Conservation (phyloP, 2,329 filamentous ascomycete genomes). For the Fusarium agapanthi region DNA sequence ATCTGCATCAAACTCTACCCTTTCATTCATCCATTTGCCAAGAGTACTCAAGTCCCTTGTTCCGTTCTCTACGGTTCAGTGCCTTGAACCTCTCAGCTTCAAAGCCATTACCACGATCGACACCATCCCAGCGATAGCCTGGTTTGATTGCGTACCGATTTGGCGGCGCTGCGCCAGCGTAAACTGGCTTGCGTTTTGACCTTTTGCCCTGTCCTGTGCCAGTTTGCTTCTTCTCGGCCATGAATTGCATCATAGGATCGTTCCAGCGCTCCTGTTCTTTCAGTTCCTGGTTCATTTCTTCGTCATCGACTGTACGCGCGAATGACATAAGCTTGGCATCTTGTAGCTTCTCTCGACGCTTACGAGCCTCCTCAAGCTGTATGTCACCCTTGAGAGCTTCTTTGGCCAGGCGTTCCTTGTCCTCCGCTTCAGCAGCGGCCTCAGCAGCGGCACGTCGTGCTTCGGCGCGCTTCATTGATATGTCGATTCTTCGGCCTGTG, state of each 20-base stretch:
- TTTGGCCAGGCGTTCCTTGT: constrained; percentile 72
- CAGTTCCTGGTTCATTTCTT: constrained; percentile 83
- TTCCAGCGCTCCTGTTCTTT: constrained; percentile 85
- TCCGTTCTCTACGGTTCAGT: constrained; percentile 78
- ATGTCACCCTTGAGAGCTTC: constrained; percentile 85
- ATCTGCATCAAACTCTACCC: constrained; percentile 4
- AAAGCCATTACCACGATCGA: constrained; percentile 92
- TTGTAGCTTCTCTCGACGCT: constrained; percentile 72
- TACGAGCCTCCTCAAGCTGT: constrained; percentile 74
- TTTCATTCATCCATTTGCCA: constrained; percentile 94
- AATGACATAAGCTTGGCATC: constrained; percentile 86
- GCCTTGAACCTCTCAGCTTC: constrained; percentile 93
- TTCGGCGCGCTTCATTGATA: constrained; percentile 89
- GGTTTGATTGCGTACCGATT: constrained; percentile 95
- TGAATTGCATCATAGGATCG: constrained; percentile 87
- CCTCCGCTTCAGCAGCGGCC: constrained; percentile 72
- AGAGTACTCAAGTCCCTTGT: constrained; percentile 83
- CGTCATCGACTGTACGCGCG: constrained; percentile 84
- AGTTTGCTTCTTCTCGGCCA: constrained; percentile 60
- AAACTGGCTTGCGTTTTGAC: constrained; percentile 68
- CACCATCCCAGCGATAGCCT: constrained; percentile 95
- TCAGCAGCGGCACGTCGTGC: constrained; percentile 72
- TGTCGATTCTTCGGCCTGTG: constrained; percentile 91
- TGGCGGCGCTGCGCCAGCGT: constrained; percentile 81
- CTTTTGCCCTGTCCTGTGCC: constrained; percentile 42